Evolutionary conservation across 768 basidiomycete genomes (phyloP), one percentile per base, ranked within the genome.

Genomic region (Boletus pseudo-olivaceus): DNA sequence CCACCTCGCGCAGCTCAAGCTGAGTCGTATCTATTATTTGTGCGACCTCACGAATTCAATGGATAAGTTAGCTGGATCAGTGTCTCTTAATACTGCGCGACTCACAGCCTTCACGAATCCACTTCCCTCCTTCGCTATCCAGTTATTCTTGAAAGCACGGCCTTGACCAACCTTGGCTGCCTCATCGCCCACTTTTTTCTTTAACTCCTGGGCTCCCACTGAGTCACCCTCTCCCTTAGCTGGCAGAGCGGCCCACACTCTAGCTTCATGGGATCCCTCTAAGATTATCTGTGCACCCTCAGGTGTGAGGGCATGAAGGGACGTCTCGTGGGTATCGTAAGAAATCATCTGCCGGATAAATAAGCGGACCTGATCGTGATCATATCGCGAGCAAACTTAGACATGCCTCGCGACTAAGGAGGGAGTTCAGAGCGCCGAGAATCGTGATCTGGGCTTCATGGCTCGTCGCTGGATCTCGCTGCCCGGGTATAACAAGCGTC

Each of bases 91-190:
- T 7, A 23, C 26, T 45, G 29, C 14, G 41, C 19, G 35, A 80
- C 90, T 60, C 57, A 96, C 95, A 57, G 86, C 77, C 75, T 90
- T 89, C 43, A 96, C 83, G 60, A 99, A 82, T 19, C 89, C 91
- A 58, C 83, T 81, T 8, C 90, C 92, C 59, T 96, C 89, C 71
- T 98, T 98, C 20, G 77, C 80, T 57, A 98, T 93, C 97, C 97
- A 99, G 52, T 89, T 90, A 62, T 90, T 93, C 76, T 95, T 98
- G 81, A 99, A 97, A 19, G 96, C 97, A 59, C 89, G 82, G 9
- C 88, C 88, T 74, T 98, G 97, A 1, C 97, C 97, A 53, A 98
- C 82, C 74, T 95, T 97, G 15, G 92, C 86, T 7, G 84, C 80
- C 62, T 97, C 93, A 53, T 90, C 88, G 14, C 96, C 96, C 14